A percentile compares a stretch with the other conserved stretches of the same genome.
phyloP scores from a whole-genome alignment of 2,329 filamentous ascomycete species.

The Claviceps sp. region DNA sequence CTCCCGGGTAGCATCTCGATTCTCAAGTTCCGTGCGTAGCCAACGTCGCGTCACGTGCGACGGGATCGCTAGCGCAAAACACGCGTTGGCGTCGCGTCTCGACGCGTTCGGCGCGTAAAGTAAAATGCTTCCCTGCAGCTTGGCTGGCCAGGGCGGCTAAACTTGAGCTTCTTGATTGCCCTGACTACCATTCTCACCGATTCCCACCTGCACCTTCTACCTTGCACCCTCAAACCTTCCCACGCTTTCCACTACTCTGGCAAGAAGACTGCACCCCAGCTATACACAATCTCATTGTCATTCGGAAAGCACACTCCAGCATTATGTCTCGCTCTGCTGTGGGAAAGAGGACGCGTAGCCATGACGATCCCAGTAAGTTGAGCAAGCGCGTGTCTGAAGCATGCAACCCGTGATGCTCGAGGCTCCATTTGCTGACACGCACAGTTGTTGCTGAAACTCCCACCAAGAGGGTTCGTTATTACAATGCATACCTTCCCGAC shows the following conservation, averaged over 20 bases:
- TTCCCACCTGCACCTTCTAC: background rate
- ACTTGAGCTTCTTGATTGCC: background rate
- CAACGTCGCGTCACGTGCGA: constrained; percentile 6
- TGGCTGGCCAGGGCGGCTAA: constrained; percentile 1
- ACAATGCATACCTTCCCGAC: constrained; percentile 28
- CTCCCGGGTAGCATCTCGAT: background rate
- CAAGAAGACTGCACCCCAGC: constrained; percentile 2
- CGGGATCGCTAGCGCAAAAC: constrained; percentile 11
- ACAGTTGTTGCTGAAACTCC: constrained; percentile 20
- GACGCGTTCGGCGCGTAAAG: constrained; percentile 12
- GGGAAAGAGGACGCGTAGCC: constrained; percentile 22
- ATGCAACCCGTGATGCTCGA: background rate
- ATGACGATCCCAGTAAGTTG: constrained; percentile 18
- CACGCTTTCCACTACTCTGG: background rate
- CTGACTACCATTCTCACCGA: background rate
- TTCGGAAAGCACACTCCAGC: constrained; percentile 9
- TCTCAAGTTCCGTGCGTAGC: background rate
- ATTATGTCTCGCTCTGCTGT: constrained; percentile 18
- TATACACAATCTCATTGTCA: background rate
- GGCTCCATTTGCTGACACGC: constrained; percentile 3
- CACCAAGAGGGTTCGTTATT: constrained; percentile 32
- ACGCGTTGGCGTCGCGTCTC: constrained; percentile 17
- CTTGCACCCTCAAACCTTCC: background rate
- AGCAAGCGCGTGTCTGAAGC: background rate
- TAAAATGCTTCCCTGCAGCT: constrained; percentile 6